A percentile compares a stretch with the other conserved stretches of the same genome.
phyloP scores from a whole-genome alignment of 2,329 filamentous ascomycete genomes.

The Xylogone sp. region DNA sequence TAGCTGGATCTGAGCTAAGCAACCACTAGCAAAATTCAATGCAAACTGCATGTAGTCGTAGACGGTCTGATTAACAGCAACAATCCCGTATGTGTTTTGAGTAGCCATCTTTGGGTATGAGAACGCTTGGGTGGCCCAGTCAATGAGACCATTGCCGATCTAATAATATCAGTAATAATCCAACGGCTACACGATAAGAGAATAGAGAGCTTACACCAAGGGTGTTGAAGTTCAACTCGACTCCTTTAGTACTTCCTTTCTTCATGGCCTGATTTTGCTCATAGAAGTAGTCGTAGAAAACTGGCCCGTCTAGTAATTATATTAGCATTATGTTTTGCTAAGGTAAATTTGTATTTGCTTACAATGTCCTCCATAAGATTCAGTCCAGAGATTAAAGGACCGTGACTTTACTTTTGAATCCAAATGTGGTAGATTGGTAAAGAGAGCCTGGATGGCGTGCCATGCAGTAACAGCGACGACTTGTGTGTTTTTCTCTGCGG shows the following conservation, averaged over 20 bases:
- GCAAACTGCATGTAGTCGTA: slow-evolving; percentile 52
- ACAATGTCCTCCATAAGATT: slow-evolving; percentile 31
- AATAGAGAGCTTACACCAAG: slow-evolving; percentile 47
- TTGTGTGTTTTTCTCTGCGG: slow-evolving; percentile 50
- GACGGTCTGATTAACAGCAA: slow-evolving; percentile 30
- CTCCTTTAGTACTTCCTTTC: slow-evolving; percentile 44
- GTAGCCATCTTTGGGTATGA: slow-evolving; percentile 12
- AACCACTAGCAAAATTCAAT: slow-evolving; percentile 37
- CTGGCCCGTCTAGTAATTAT: slow-evolving; percentile 6
- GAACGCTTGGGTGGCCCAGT: slow-evolving; percentile 51
- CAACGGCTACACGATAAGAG: too few relatives aligned
- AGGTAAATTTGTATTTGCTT: background rate
- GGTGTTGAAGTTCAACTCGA: slow-evolving; percentile 54
- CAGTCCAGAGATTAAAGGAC: slow-evolving; percentile 55
- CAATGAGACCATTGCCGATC: slow-evolving; percentile 61
- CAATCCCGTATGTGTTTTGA: slow-evolving; percentile 36
- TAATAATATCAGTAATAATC: too few relatives aligned
- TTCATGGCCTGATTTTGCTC: slow-evolving; percentile 56
- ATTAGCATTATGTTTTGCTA: background rate
- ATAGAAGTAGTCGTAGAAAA: slow-evolving; percentile 54
- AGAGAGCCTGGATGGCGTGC: slow-evolving; percentile 52
- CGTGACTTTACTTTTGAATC: slow-evolving; percentile 18
- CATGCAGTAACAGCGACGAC: slow-evolving; percentile 51
- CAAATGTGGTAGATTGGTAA: slow-evolving; percentile 39
- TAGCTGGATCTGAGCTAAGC: slow-evolving; percentile 38